Percentiles rank a stretch among this genome's conserved stretches.
These are phyloP conservation scores for Pseudohyphozyma bogoriensis DNA, from an alignment of 768 basidiomycete genomes.

Conservation along the genomic window DNA sequence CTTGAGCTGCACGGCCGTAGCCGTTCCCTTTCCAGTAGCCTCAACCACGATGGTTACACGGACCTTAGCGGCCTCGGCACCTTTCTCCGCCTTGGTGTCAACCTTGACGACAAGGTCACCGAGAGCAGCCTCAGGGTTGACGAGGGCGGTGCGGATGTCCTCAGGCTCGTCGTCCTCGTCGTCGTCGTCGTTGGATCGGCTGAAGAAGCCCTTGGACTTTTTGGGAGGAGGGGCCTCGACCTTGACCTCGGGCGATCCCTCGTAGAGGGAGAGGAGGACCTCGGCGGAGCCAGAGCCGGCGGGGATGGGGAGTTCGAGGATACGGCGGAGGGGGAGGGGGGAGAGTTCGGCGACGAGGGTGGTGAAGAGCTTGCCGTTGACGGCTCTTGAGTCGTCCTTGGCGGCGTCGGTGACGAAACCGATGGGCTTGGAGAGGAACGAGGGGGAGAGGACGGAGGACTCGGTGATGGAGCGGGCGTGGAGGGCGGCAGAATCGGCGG, in stretches of 20 bases:
- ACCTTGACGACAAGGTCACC: constrained; percentile 30
- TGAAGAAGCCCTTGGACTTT: constrained; percentile 5
- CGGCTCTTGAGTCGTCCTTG: constrained; percentile 12
- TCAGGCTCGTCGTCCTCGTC: constrained; percentile 36
- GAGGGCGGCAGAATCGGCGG: constrained; percentile 10
- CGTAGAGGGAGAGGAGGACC: constrained; percentile 29
- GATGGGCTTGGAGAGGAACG: constrained; percentile 36
- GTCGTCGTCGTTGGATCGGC: constrained; percentile 19
- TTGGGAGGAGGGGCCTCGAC: constrained; percentile 24
- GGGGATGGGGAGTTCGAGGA: constrained; percentile 38
- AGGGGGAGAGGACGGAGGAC: constrained; percentile 30
- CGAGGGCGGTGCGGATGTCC: constrained; percentile 30
- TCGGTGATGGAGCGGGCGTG: constrained; percentile 23
- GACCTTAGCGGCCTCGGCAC: constrained; percentile 11
- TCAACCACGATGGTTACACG: constrained; percentile 30
- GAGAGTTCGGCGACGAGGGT: constrained; percentile 31
- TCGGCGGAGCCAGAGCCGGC: constrained; percentile 32
- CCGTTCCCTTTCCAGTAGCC: constrained; percentile 26
- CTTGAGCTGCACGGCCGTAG: constrained; percentile 25
- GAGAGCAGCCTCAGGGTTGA: constrained; percentile 28
- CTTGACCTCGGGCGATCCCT: constrained; percentile 34
- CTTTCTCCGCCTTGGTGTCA: constrained; percentile 8
- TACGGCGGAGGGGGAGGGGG: constrained; percentile 40
- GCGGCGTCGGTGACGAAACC: constrained; percentile 38
- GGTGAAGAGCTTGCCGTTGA: constrained; percentile 27